Base-by-base conservation (phyloP, 208 protist genomes). In the Novymonas esmeraldas region DNA sequence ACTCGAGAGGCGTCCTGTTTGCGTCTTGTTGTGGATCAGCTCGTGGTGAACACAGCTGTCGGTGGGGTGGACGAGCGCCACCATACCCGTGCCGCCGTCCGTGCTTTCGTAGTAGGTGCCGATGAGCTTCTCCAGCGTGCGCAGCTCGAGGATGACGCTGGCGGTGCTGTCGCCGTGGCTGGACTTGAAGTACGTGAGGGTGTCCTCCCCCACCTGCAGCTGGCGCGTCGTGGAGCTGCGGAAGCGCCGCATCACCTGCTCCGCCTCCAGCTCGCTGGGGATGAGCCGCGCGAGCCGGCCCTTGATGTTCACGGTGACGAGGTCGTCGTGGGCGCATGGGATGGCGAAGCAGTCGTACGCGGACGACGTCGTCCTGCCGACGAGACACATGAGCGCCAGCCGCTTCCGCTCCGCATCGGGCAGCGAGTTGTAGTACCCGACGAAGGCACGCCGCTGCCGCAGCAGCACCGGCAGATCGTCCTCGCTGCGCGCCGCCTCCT, bases 31-130 rank as follows among this genome's bases (percentile, higher is more conserved):
- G 74, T 96, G 94, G 51, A 95, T 92, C n/a, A 97, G 82, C 77
- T 96, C 88, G 66, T 96, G 94, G 59, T 97, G 94, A 65, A 97
- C 95, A 68, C 90, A 95, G 76, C 89, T 96, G 67, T 96, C 90
- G 24, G 78, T 77, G 60, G 76, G 65, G 71, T 96, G 88, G 45
- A 95, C 89, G n/a, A 97, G 87, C 14, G 89, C 93, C 58, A 96
- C 92, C 91, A 97, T 95, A 38, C 93, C 93, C 14, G 88, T 95
- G 31, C 92, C 92, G 51, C 86, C 92, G 65, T 90, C 88, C 3
- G 89, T 93, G 73, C 82, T 94, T 62, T 97, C 93, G 73, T 97
- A 97, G 75, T 95, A 97, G 24, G 93, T 97, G 24, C 88, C 85
- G 51, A 97, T 89, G 28, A 97, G 85, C 76, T 97, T 97, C 67